These are phyloP conservation scores for Tuber borchii DNA, from an alignment of 495 filamentous ascomycete genomes.

Conservation along the genomic window DNA sequence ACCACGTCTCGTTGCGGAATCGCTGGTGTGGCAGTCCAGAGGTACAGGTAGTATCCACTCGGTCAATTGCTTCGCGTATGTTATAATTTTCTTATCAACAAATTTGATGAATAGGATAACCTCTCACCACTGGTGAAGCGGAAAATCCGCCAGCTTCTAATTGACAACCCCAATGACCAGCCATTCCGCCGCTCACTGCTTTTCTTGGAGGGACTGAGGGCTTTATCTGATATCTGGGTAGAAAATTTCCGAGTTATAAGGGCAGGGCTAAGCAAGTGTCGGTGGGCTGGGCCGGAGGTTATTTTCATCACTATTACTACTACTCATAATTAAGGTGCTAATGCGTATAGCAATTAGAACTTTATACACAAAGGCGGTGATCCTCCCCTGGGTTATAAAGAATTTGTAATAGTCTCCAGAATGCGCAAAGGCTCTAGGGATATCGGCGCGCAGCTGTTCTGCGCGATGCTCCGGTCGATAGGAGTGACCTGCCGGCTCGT, in stretches of 20 bases:
- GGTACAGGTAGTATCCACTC: constrained; percentile 51
- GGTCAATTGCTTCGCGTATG: neutral
- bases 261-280: constrained; percentile 23
- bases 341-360: constrained; percentile 9
- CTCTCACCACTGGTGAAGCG: constrained; percentile 57
- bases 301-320: neutral
- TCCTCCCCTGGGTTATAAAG: constrained; percentile 51
- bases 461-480: constrained; percentile 68
- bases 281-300: constrained; percentile 21
- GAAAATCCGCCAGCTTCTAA: constrained; percentile 57
- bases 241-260: constrained; percentile 57
- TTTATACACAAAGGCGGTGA: constrained; percentile 32
- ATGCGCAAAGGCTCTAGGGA: constrained; percentile 72
- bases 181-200: constrained; percentile 66
- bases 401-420: constrained; percentile 64
- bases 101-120: constrained; percentile 42
- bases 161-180: constrained; percentile 56
- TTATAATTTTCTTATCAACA: constrained; percentile 8
- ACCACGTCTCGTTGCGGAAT: constrained; percentile 68
- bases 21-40: constrained; percentile 77
- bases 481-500: constrained; percentile 81
- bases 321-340: neutral
- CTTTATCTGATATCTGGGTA: constrained; percentile 61
- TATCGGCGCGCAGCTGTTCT: constrained; percentile 83
- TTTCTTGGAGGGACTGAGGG: constrained; percentile 69